phyloP scores from a whole-genome alignment of 306 rosid species.

The Psophocarpus tetragonolobus region DNA sequence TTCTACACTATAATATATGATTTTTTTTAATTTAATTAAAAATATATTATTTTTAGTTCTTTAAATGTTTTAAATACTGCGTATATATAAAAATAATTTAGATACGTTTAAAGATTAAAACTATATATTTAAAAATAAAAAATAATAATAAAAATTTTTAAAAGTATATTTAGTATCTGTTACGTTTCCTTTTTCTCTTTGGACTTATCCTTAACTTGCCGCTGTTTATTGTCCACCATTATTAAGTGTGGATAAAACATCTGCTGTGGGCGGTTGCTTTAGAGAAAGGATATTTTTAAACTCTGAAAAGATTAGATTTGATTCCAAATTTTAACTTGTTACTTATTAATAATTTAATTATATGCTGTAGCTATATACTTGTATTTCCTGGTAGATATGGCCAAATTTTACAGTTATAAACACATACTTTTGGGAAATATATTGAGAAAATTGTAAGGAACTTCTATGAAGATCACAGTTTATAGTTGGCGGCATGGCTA shows the following conservation, averaged over 20 bases:
- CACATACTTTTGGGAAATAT: neutral
- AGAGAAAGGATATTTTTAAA: neutral
- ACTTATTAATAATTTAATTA: neutral
- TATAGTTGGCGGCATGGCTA: neutral
- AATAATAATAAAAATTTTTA: too few relatives aligned
- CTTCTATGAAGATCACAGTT: neutral
- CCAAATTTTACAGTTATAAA: neutral
- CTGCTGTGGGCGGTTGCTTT: neutral
- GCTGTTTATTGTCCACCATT: neutral
- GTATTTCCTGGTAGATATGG: neutral
- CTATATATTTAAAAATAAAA: too few relatives aligned
- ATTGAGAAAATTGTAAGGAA: neutral
- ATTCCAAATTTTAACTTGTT: neutral
- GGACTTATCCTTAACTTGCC: constrained; percentile 24
- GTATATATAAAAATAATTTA: too few relatives aligned
- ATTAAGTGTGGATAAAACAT: neutral
- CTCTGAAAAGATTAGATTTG: neutral
- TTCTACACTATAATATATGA: too few relatives aligned
- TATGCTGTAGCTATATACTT: neutral
- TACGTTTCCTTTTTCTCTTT: constrained; percentile 13
- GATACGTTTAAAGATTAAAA: too few relatives aligned
- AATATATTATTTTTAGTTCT: too few relatives aligned
- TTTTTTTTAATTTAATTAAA: too few relatives aligned
- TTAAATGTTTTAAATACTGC: too few relatives aligned
- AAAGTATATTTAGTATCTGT: neutral